Evolutionary conservation across 2,329 filamentous ascomycete genomes (phyloP), one percentile per base, ranked within the genome.

Genomic region (Aspergillus quadrilineatus): DNA sequence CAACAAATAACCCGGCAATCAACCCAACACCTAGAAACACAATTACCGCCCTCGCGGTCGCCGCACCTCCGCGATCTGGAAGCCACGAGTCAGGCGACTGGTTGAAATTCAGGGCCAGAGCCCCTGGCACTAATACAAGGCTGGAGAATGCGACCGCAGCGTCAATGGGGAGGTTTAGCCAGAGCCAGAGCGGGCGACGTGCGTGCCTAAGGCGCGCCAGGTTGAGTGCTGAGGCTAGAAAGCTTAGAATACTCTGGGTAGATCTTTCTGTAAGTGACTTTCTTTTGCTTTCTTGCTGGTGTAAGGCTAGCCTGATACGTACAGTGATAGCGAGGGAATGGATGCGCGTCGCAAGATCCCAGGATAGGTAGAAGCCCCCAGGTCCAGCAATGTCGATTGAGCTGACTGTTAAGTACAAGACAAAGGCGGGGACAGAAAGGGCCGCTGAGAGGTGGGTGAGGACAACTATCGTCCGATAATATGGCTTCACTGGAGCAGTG

Each of bases 361-460:
- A 56, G 37, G 34, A 51, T 32, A 56, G n/a, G 26, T 56, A 56
- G 43, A 42, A 52, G 3, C 36, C 43, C 12, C 32, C n/a, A 6
- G 55, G 36, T 2, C 34, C 6, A 30, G 49, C 44, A 4, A 15
- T 15, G 30, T 50, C 28, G 29, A 56, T 43, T 5, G 26, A 29
- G 14, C 52, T 8, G 17, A 46, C 55, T 6, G 29, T 32, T 12
- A 49, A 8, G 37, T 52, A 43, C 17, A 48, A 48, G n/a, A 48
- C 3, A 10, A 56, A 34, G 4, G 42, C 49, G 4, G 43, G 4
- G 10, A 43, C 28, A 1, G 55, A 46, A 14, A 56, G 41, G 22
- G 26, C 39, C 1, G 37, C 36, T 7, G 55, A 48, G 4, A 53
- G 15, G 14, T 28, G 28, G 9, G 55, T 52, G 29, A 56, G 44